Conservation (phyloP, 768 basidiomycete species). For the Kwoniella dendrophila region DNA sequence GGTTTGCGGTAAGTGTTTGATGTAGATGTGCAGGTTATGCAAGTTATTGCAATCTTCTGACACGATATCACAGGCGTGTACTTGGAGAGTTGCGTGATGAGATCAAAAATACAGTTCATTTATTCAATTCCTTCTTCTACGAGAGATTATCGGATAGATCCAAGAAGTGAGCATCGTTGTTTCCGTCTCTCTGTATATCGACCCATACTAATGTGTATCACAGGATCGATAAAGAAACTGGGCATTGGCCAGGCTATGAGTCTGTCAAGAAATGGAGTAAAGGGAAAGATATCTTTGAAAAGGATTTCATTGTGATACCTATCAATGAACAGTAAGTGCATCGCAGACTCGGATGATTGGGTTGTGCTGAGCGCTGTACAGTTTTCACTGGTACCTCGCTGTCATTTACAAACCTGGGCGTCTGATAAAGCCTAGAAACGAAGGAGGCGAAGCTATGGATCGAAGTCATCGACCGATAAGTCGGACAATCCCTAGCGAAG, state of each 20-base stretch:
- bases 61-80: constrained; percentile 17
- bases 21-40: neutral
- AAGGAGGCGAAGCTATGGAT: neutral
- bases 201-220: neutral
- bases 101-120: constrained; percentile 73
- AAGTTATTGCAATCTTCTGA: neutral
- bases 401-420: constrained; percentile 82
- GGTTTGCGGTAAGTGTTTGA: constrained; percentile 74
- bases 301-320: constrained; percentile 90
- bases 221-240: neutral
- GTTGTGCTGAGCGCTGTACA: constrained; percentile 49
- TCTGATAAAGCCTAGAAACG: constrained; percentile 54
- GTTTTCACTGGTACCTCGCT: constrained; percentile 95
- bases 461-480: neutral
- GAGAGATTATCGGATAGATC: constrained; percentile 77
- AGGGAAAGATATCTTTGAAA: constrained; percentile 74
- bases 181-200: neutral
- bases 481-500: neutral
- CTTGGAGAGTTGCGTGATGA: constrained; percentile 59
- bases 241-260: constrained; percentile 61
- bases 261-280: constrained; percentile 90
- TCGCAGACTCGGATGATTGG: neutral
- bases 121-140: constrained; percentile 98
- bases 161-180: constrained; percentile 23
- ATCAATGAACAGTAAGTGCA: constrained; percentile 87